Evolutionary conservation across 352 stramenopile genomes (phyloP).

Genomic region (Pythium utonaiense): DNA sequence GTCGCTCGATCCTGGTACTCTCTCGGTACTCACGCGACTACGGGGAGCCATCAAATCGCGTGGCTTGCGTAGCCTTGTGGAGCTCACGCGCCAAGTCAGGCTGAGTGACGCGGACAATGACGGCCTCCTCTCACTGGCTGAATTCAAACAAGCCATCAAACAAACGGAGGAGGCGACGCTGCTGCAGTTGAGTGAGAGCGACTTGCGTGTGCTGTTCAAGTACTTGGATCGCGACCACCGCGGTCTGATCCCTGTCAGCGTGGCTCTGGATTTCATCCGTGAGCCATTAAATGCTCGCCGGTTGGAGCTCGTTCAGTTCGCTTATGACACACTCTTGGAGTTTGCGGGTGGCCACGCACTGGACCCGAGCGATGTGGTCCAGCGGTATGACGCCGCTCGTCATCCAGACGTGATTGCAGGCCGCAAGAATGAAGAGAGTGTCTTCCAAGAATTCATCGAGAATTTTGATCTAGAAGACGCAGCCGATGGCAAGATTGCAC

Average conservation of each 20-base stretch:
- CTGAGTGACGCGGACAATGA: conserved; percentile 69
- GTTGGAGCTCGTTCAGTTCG: conserved; percentile 61
- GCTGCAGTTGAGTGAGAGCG: conserved; percentile 55
- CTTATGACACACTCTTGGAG: conserved; percentile 41
- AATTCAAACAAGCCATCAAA: conserved; percentile 75
- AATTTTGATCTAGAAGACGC: conserved; percentile 63
- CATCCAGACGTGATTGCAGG: conserved; percentile 76
- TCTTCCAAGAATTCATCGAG: conserved; percentile 76
- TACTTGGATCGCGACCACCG: conserved; percentile 75
- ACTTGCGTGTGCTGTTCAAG: conserved; percentile 71
- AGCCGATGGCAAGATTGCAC: conserved; percentile 32
- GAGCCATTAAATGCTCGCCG: conserved; percentile 73
- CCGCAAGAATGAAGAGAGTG: conserved; percentile 45
- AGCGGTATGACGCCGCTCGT: conserved; percentile 56
- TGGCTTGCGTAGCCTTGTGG: conserved; percentile 60
- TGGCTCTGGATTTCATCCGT: conserved; percentile 81
- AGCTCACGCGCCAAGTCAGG: conserved; percentile 62
- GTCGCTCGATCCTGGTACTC: conserved; percentile 46
- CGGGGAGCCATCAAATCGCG: conserved; percentile 42
- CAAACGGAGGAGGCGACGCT: conserved; percentile 31
- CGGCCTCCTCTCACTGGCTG: conserved; percentile 53
- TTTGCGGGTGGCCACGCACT: conserved; percentile 22
- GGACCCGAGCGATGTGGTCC: conserved; percentile 59
- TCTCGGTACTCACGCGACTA: conserved; percentile 52
- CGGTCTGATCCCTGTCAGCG: conserved; percentile 63